Conservation (phyloP, 2,329 filamentous ascomycete species). For the Colletotrichum sp. region DNA sequence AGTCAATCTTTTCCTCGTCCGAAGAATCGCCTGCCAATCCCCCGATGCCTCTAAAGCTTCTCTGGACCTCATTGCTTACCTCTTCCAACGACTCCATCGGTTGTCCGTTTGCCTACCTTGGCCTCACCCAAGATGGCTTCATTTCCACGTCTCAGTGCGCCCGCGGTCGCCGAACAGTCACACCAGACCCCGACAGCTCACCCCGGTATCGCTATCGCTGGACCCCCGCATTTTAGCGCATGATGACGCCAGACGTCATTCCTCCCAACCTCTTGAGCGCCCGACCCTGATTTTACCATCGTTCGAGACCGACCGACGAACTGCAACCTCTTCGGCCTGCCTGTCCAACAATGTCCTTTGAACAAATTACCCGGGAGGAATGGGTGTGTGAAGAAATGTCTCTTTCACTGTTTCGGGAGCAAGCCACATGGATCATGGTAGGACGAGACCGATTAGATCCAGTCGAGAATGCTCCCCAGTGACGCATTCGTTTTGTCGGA, state of each 20-base stretch:
- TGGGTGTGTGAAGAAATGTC: background rate
- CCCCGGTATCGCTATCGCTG: background rate
- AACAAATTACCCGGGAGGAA: background rate
- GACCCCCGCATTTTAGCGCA: background rate
- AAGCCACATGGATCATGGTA: background rate
- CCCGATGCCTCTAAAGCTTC: constrained; percentile 1
- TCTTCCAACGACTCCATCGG: background rate
- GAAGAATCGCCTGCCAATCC: constrained; percentile 8
- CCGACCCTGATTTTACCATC: background rate
- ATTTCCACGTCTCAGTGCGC: background rate
- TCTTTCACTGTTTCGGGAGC: background rate
- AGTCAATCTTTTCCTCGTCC: constrained; percentile 12
- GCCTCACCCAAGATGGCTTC: background rate
- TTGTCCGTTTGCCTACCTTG: background rate
- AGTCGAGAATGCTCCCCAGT: background rate
- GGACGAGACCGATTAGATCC: background rate
- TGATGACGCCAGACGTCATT: background rate
- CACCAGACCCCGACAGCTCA: background rate
- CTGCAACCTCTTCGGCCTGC: background rate
- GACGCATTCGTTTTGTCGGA: constrained; percentile 1
- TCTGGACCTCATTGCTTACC: constrained; percentile 5
- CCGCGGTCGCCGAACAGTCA: background rate
- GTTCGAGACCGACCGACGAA: background rate
- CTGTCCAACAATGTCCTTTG: background rate
- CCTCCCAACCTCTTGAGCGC: background rate